These are phyloP conservation scores for Cladosporium sp. DNA, from an alignment of 2,329 filamentous ascomycete genomes.

Conservation along the genomic window DNA sequence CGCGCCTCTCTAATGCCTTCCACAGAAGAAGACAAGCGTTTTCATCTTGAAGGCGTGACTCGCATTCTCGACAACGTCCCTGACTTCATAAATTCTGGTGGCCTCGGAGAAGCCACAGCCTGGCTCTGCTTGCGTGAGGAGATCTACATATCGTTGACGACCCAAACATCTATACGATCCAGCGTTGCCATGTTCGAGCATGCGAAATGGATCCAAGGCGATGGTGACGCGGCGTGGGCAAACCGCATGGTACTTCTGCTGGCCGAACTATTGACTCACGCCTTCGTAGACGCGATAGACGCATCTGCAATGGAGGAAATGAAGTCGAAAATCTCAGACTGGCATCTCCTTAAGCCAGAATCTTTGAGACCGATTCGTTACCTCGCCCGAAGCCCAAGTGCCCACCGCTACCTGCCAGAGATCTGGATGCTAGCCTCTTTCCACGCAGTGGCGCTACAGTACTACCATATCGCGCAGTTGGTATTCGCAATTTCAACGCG, in stretches of 20 bases:
- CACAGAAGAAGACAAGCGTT: constrained; percentile 33
- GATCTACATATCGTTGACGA: constrained; percentile 37
- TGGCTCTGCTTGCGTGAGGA: constrained; percentile 41
- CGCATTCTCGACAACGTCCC: constrained; percentile 38
- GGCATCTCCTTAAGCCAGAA: background rate
- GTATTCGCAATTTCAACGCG: constrained; percentile 8
- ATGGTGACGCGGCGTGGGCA: constrained; percentile 15
- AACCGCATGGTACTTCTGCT: constrained; percentile 18
- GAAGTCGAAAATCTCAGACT: background rate
- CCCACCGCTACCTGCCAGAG: constrained; percentile 14
- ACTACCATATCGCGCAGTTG: constrained; percentile 19
- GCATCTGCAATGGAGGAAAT: background rate
- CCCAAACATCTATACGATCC: constrained; percentile 30
- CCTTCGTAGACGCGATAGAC: constrained; percentile 7
- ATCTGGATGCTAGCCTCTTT: constrained; percentile 17
- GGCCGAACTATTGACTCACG: constrained; percentile 12
- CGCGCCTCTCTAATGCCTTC: background rate
- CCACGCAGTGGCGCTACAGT: constrained; percentile 18
- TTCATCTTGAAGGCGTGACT: constrained; percentile 37
- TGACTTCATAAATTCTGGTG: constrained; percentile 35
- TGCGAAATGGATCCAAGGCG: constrained; percentile 13
- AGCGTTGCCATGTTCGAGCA: constrained; percentile 24
- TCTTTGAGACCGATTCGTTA: constrained; percentile 1
- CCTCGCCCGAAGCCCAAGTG: background rate
- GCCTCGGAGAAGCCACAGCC: constrained; percentile 37